Evolutionary conservation across 495 filamentous ascomycete genomes (phyloP).

Genomic region (Hypoxylon trugodes): DNA sequence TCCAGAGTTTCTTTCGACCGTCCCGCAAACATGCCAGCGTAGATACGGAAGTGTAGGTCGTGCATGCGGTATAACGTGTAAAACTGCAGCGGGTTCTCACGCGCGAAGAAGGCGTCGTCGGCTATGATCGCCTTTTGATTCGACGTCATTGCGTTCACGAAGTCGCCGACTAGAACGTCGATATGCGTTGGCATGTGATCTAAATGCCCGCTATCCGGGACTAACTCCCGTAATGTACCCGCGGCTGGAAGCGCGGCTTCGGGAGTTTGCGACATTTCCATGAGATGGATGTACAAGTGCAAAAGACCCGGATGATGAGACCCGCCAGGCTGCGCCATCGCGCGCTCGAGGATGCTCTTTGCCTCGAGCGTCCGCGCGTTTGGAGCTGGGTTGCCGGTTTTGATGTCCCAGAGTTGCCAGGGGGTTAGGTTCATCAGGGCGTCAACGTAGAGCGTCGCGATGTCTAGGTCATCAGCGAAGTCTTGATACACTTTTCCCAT

Average conservation of each 20-base stretch:
- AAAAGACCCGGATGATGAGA: constrained; percentile 67
- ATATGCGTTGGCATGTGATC: constrained; percentile 77
- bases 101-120: constrained; percentile 66
- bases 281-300: constrained; percentile 76
- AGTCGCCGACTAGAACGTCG: constrained; percentile 73
- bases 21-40: constrained; percentile 75
- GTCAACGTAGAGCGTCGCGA: constrained; percentile 69
- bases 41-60: constrained; percentile 73
- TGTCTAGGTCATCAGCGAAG: constrained; percentile 66
- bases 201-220: constrained; percentile 74
- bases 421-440: constrained; percentile 74
- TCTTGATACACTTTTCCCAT: constrained; percentile 65
- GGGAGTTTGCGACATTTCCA: constrained; percentile 74
- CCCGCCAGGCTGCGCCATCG: constrained; percentile 54
- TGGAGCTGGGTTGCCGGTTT: constrained; percentile 62
- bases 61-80: constrained; percentile 74
- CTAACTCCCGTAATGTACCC: constrained; percentile 66
- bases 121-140: constrained; percentile 70
- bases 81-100: constrained; percentile 64
- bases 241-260: constrained; percentile 65
- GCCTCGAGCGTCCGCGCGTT: constrained; percentile 65
- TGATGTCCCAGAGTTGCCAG: constrained; percentile 71
- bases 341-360: constrained; percentile 62
- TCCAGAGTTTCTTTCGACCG: constrained; percentile 65
- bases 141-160: constrained; percentile 65